Evolutionary conservation across 768 basidiomycete species (phyloP).

Genomic region (Boletus insuetus): DNA sequence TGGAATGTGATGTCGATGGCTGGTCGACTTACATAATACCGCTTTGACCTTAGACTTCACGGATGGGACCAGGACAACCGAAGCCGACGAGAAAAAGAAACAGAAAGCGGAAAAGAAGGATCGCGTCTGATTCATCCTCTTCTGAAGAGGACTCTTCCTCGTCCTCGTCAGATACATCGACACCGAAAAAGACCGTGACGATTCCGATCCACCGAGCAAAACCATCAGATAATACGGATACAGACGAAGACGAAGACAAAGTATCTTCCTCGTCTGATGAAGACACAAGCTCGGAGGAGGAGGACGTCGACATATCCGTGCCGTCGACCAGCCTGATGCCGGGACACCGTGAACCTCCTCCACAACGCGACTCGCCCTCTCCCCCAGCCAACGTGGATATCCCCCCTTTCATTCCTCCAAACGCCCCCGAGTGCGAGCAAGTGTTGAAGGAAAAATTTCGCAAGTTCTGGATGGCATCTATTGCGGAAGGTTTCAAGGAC

Average conservation of each 20-base stretch:
- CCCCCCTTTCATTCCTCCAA: constrained; percentile 55
- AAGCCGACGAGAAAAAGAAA: constrained; percentile 43
- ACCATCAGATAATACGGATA: background rate
- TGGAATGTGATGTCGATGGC: too few relatives aligned
- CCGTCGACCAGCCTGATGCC: background rate
- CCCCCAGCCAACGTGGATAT: constrained; percentile 30
- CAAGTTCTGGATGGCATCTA: constrained; percentile 84
- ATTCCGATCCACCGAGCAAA: constrained; percentile 4
- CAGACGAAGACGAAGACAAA: constrained; percentile 12
- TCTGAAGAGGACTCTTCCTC: constrained; percentile 34
- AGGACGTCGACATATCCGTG: background rate
- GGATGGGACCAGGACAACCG: constrained; percentile 30
- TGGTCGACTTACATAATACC: too few relatives aligned
- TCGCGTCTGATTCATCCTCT: constrained; percentile 41
- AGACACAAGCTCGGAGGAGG: constrained; percentile 1
- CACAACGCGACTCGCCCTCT: constrained; percentile 25
- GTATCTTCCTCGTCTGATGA: constrained; percentile 20
- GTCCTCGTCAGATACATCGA: constrained; percentile 18
- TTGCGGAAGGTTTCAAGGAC: constrained; percentile 78
- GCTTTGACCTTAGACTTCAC: too few relatives aligned
- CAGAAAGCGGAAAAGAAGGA: constrained; percentile 55
- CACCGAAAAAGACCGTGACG: constrained; percentile 6
- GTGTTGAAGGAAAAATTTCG: constrained; percentile 64
- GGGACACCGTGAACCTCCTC: background rate
- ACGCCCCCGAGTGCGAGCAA: constrained; percentile 44